These are phyloP conservation scores for Coemansia sp. DNA, from an alignment of 192 early-diverging fungal species.

Conservation along the genomic window DNA sequence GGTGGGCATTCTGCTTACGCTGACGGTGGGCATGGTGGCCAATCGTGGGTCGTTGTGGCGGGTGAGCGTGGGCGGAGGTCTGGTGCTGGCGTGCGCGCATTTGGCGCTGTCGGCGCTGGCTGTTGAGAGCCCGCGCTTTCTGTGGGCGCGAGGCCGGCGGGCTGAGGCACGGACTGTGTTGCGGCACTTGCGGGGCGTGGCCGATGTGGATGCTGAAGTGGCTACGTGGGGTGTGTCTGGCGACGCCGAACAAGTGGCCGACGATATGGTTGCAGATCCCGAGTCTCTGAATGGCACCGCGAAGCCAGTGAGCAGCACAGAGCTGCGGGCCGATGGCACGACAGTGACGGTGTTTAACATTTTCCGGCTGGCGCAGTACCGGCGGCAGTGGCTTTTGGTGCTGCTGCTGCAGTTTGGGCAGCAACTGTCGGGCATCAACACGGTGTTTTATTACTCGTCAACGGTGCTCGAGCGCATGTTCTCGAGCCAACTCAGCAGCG, in stretches of 20 bases:
- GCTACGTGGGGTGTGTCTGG: constrained; percentile 20
- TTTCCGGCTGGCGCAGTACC: constrained; percentile 55
- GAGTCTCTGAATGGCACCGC: neutral
- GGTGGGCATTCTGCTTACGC: constrained; percentile 74
- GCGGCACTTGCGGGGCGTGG: constrained; percentile 32
- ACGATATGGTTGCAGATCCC: neutral
- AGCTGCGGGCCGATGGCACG: constrained; percentile 15
- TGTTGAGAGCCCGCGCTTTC: constrained; percentile 77
- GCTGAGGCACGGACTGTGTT: constrained; percentile 37
- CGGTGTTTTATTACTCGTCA: constrained; percentile 83
- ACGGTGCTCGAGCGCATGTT: constrained; percentile 68
- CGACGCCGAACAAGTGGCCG: neutral
- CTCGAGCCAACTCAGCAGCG: constrained; percentile 60
- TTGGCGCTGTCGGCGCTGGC: constrained; percentile 53
- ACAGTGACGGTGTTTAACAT: constrained; percentile 50
- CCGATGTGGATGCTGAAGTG: constrained; percentile 45
- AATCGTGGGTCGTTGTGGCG: constrained; percentile 71
- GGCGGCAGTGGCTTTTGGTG: constrained; percentile 66
- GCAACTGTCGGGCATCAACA: constrained; percentile 94
- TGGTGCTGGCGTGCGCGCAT: constrained; percentile 60
- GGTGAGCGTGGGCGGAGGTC: constrained; percentile 62
- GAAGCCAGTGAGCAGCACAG: neutral
- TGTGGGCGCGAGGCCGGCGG: constrained; percentile 47
- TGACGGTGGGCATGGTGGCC: constrained; percentile 63
- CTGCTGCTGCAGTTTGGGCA: constrained; percentile 75